phyloP scores from a whole-genome alignment of 495 filamentous ascomycete species.

The Neurospora sp. region DNA sequence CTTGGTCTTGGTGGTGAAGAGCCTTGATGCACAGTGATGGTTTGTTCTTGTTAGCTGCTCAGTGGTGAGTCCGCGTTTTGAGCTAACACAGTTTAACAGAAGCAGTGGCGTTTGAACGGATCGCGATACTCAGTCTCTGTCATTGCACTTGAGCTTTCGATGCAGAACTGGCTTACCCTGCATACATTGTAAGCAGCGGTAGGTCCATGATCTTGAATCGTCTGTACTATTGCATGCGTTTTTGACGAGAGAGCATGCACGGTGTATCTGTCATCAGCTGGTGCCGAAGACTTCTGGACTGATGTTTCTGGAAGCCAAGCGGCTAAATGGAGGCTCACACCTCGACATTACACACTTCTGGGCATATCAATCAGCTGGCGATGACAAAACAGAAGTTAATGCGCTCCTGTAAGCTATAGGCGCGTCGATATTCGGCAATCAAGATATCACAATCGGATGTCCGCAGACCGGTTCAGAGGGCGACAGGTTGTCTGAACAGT shows the following conservation, averaged over 20 bases:
- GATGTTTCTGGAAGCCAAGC: not conserved
- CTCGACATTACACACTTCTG: not conserved
- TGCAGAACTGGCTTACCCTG: not conserved
- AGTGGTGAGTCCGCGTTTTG: not conserved
- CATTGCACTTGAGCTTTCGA: not conserved
- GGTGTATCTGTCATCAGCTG: not conserved
- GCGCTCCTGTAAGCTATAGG: not conserved
- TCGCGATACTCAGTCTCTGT: not conserved
- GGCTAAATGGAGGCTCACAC: not conserved
- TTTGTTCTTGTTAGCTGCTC: not conserved
- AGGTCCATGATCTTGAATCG: not conserved
- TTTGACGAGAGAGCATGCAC: not conserved
- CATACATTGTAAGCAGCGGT: not conserved
- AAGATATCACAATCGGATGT: not conserved
- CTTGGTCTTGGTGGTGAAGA: not conserved
- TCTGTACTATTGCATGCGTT: not conserved
- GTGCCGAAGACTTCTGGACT: not conserved
- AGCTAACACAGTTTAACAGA: not conserved
- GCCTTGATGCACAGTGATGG: not conserved
- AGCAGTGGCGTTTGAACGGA: not conserved
- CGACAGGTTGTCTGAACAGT: not conserved
- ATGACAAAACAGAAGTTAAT: not conserved
- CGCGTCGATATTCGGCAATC: not conserved
- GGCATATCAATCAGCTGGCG: not conserved
- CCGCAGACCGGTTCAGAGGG: not conserved